Base-by-base conservation (phyloP, 768 basidiomycete genomes). In the Dentipellis fragilis region DNA sequence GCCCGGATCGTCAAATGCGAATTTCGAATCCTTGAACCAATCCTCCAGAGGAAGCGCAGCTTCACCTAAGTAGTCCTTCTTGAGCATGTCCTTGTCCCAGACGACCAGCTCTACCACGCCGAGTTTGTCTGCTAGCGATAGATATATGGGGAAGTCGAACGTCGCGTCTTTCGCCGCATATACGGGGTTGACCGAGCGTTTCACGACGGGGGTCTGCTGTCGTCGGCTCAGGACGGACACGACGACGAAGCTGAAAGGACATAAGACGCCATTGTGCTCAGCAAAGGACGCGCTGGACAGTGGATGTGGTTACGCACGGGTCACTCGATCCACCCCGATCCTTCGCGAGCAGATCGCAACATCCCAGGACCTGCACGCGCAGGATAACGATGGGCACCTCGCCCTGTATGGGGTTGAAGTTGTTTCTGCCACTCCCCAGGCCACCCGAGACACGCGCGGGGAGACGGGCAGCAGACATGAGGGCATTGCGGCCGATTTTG, bases 41-140 rank as follows among this genome's bases (percentile, higher is more conserved):
- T 89, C 83, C 17, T 84, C 84, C n/a, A 95, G 66, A 0, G 82
- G 79, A 7, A 97, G 60, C 0, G 85, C 79, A 4, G 81, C 79
- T 69, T 99, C 95, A 14, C 96, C 96, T 14, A 99, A 77, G 67
- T 96, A 99, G 47, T 97, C 95, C 72, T 93, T 96, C 64, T 77
- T 80, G 55, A 93, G 67, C 61, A 89, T 73, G 69, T 97, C 94
- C 72, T 87, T 93, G 70, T 94, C 93, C 94, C 95, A 99, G 0
- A 93, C 77, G 11, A 96, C 84, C 36, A 92, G 73, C 69, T 97
- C 93, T 45, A 97, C 63, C 1, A 78, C 81, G 36, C 87, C 86
- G 4, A 89, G 76, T 47, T 75, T 74, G 61, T 87, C 86, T 0
- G 85, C 84, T 23, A 87, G 76, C 14, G 84, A 87, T 16, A 87